Evolutionary conservation across 495 filamentous ascomycete species (phyloP).

Genomic region (Hypoxylon intermedium): DNA sequence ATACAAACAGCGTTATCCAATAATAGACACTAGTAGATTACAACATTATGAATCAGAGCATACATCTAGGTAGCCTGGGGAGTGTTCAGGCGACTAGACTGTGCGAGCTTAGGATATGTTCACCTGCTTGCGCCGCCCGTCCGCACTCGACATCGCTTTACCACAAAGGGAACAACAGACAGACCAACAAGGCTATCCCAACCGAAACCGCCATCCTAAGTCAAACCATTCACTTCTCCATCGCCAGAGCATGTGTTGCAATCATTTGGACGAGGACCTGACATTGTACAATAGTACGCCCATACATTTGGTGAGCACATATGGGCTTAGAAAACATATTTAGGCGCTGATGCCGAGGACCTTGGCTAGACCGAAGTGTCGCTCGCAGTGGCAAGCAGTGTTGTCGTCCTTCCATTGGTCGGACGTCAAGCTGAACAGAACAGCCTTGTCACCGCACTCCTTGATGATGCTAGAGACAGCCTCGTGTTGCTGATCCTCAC

Average conservation of each 20-base stretch:
- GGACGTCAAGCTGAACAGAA: conserved; percentile 81
- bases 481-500: conserved; percentile 67
- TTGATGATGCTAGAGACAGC: conserved; percentile 72
- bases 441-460: conserved; percentile 60
- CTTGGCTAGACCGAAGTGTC: conserved; percentile 71
- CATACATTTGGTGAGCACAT: conserved; percentile 18
- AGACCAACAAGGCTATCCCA: background rate
- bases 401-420: conserved; percentile 84
- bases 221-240: conserved; percentile 23
- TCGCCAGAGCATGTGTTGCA: conserved; percentile 24
- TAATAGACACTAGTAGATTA: conserved; percentile 50
- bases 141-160: conserved; percentile 19
- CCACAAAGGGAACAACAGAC: conserved; percentile 31
- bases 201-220: conserved; percentile 5
- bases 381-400: conserved; percentile 73
- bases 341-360: conserved; percentile 41
- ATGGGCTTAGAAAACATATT: background rate
- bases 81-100: conserved; percentile 16
- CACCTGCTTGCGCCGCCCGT: conserved; percentile 25
- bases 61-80: conserved; percentile 24
- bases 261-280: conserved; percentile 31
- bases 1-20: conserved; percentile 25
- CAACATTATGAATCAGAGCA: conserved; percentile 48
- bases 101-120: conserved; percentile 15
- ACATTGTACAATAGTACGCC: conserved; percentile 29